phyloP scores from a whole-genome alignment of 345 rosid species.

The Draba incana region DNA sequence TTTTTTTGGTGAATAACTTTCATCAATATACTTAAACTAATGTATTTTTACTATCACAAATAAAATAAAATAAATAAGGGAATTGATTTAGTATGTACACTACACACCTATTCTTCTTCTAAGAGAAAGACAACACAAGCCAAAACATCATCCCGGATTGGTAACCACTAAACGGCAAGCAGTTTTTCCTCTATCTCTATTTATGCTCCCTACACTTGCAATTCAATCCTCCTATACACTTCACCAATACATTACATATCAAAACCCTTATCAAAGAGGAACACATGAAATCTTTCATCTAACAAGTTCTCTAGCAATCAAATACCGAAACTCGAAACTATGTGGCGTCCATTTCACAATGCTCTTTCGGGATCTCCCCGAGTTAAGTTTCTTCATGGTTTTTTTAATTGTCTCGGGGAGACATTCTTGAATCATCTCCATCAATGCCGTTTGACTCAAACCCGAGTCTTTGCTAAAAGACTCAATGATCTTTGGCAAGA shows the following conservation, averaged over 20 bases:
- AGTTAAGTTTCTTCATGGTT: conserved; percentile 56
- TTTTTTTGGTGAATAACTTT: no score
- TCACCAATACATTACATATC: conserved; percentile 22
- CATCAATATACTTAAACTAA: no score
- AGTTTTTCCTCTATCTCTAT: conserved; percentile 18
- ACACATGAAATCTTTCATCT: conserved; percentile 39
- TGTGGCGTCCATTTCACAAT: conserved; percentile 83
- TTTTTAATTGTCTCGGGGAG: conserved; percentile 60
- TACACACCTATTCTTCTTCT: background rate
- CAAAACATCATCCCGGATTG: conserved; percentile 28
- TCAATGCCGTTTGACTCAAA: conserved; percentile 53
- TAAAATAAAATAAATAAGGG: conserved; percentile 1
- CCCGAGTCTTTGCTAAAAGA: conserved; percentile 75
- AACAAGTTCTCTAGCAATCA: conserved; percentile 75
- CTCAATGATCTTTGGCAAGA: conserved; percentile 80
- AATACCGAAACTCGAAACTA: conserved; percentile 80
- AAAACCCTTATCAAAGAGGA: conserved; percentile 1
- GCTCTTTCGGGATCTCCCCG: conserved; percentile 67
- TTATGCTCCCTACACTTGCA: conserved; percentile 26
- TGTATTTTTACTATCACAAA: no score
- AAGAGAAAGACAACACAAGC: conserved; percentile 15
- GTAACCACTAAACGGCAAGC: conserved; percentile 33
- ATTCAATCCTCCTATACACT: conserved; percentile 19
- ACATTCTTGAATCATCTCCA: conserved; percentile 74
- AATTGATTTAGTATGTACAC: conserved; percentile 25